Evolutionary conservation across 495 filamentous ascomycete genomes (phyloP), one percentile per base, ranked within the genome.

Genomic region (Aspergillus diversus): DNA sequence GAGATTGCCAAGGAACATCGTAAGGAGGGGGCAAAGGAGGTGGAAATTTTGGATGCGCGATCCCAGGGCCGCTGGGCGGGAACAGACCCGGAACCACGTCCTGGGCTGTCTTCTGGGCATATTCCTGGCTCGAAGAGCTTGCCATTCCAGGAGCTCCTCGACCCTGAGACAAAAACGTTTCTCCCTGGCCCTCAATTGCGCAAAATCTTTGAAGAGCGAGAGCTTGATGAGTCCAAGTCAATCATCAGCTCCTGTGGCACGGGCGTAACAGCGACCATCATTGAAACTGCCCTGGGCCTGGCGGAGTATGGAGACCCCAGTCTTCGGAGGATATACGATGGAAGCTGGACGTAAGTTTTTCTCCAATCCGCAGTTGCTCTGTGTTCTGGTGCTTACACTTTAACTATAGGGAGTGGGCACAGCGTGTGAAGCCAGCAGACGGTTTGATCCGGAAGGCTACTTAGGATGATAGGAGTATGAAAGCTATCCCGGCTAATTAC

Each of bases 211-310:
- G 78, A 90, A 69, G 76, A 77, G 12, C 91, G 88, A 63, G 89
- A 92, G 9, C 73, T 98, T 1, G 90, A 97, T 71, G 87, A 89
- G 5, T 80, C 82, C n/a, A 93, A 88, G 70, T 89, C 92, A 8
- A 92, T 98, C 62, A 92, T 99, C 74, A 90, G 83, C 57, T 92
- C 83, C 65, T 99, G 95, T 66, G 95, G 95, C 33, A 97, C 93
- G 12, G 95, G 95, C 32, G 95, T 99, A 42, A 98, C 93, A 3
- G 96, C 96, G n/a, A 89, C 88, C 12, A 84, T 97, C 16, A 86
- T 99, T 60, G 95, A 99, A 69, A 90, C 92, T 33, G 95, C 95
- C 5, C 75, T 99, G 42, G 83, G 80, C 32, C 88, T 90, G 70
- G 92, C 93, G 16, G 90, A 88, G 27, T 92, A 85, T 70, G 90